Conservation (phyloP, 768 basidiomycete species). For the Lactarius indigo region DNA sequence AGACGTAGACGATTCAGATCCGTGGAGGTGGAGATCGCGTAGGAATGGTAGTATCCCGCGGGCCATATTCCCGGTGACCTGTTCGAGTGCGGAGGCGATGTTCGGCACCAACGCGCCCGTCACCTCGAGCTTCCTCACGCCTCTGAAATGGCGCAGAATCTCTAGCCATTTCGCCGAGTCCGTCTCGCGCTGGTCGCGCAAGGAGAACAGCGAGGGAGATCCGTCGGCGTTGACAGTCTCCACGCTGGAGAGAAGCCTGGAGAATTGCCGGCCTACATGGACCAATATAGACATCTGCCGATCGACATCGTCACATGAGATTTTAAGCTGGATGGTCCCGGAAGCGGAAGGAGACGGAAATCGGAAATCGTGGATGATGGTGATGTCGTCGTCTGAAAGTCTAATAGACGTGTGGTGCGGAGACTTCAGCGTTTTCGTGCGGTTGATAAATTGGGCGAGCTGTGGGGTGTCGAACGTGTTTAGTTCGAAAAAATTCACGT, state of each 20-base stretch:
- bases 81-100: conserved; percentile 8
- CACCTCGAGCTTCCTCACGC: conserved; percentile 1
- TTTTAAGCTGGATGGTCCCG: background rate
- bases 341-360: background rate
- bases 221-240: background rate
- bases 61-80: conserved; percentile 11
- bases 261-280: background rate
- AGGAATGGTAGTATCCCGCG: conserved; percentile 6
- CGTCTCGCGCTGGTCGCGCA: background rate
- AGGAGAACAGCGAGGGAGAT: background rate
- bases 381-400: background rate
- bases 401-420: background rate
- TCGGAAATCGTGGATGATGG: background rate
- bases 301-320: background rate
- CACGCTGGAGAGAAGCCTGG: background rate
- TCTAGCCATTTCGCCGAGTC: conserved; percentile 1
- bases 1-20: background rate
- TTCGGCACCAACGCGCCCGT: background rate
- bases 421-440: background rate
- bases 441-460: background rate
- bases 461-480: background rate
- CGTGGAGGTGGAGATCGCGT: conserved; percentile 13
- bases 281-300: background rate
- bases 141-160: background rate
- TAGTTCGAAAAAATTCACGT: background rate